Evolutionary conservation across 139 green algal genomes (phyloP).

Genomic region (Chlorella sorokiniana): DNA sequence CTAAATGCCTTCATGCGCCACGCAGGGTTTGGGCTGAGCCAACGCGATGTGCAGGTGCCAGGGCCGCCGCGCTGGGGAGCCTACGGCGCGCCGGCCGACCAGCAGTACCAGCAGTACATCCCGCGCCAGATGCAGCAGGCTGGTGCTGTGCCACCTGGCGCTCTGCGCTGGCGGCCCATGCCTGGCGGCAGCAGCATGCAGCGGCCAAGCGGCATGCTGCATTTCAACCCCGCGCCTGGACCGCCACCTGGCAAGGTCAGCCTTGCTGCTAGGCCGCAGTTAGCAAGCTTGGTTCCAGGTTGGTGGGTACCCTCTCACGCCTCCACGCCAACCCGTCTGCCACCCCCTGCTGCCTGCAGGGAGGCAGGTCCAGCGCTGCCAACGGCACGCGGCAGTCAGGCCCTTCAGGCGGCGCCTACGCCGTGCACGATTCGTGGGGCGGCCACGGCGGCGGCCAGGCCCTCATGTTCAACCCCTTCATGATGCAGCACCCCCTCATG

Average conservation of each 20-base stretch:
- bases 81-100: slow-evolving; percentile 15
- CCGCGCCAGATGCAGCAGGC: slow-evolving; percentile 7
- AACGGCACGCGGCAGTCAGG: slow-evolving; percentile 3
- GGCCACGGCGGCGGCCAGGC: background rate
- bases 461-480: slow-evolving; percentile 34
- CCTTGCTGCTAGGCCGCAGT: background rate
- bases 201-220: slow-evolving; percentile 5
- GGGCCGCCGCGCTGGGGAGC: slow-evolving; percentile 24
- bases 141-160: background rate
- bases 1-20: background rate
- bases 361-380: background rate
- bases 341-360: background rate
- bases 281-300: background rate
- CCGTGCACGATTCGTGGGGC: slow-evolving; percentile 12
- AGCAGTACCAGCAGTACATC: slow-evolving; percentile 22
- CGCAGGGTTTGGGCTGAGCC: slow-evolving; percentile 34
- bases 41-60: slow-evolving; percentile 35
- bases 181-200: background rate
- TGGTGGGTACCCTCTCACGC: background rate
- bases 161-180: slow-evolving; percentile 2
- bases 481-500: slow-evolving; percentile 34
- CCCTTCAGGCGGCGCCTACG: slow-evolving; percentile 20
- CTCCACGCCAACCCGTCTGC: background rate
- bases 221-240: slow-evolving; percentile 33
- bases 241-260: slow-evolving; percentile 31